Percentiles rank a stretch among this genome's conserved stretches.
Evolutionary conservation across 495 filamentous ascomycete species (phyloP).

Genomic region (Sporormia fimetaria): DNA sequence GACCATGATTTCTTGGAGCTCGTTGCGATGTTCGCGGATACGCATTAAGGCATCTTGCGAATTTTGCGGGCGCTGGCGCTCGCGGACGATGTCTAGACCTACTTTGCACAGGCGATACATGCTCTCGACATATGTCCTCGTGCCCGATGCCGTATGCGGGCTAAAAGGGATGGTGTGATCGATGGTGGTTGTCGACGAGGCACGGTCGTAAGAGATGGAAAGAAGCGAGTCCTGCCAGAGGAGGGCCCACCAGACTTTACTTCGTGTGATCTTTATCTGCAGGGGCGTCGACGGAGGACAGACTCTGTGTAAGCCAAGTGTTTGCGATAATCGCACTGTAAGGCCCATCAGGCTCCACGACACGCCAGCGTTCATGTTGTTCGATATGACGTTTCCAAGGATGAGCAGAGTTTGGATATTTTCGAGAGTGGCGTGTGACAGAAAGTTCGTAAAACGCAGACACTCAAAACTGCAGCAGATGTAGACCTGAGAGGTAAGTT

Average conservation of each 20-base stretch:
- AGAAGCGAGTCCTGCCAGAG: conserved; percentile 54
- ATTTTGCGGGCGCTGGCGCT: conserved; percentile 39
- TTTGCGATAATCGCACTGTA: conserved; percentile 48
- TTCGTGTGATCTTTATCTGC: conserved; percentile 17
- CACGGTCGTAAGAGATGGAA: conserved; percentile 49
- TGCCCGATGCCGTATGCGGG: conserved; percentile 34
- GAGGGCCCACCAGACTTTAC: conserved; percentile 43
- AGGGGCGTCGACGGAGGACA: conserved; percentile 39
- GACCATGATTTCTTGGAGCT: conserved; percentile 41
- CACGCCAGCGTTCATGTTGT: conserved; percentile 55
- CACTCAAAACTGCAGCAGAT: conserved; percentile 54
- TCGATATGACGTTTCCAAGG: conserved; percentile 50
- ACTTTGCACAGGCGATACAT: conserved; percentile 44
- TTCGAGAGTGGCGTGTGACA: conserved; percentile 48
- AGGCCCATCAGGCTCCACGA: conserved; percentile 47
- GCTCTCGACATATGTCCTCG: conserved; percentile 41
- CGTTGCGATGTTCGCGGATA: conserved; percentile 42
- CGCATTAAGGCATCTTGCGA: conserved; percentile 35
- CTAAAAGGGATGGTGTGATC: conserved; percentile 40
- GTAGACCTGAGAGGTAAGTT: conserved; percentile 49
- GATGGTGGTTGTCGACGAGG: conserved; percentile 41
- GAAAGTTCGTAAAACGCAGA: conserved; percentile 50
- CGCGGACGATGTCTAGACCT: conserved; percentile 45
- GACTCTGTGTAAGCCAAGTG: conserved; percentile 44
- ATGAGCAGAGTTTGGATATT: conserved; percentile 48